Conservation (phyloP, 2,329 filamentous ascomycete genomes). For the Calonectria hawksworthii region DNA sequence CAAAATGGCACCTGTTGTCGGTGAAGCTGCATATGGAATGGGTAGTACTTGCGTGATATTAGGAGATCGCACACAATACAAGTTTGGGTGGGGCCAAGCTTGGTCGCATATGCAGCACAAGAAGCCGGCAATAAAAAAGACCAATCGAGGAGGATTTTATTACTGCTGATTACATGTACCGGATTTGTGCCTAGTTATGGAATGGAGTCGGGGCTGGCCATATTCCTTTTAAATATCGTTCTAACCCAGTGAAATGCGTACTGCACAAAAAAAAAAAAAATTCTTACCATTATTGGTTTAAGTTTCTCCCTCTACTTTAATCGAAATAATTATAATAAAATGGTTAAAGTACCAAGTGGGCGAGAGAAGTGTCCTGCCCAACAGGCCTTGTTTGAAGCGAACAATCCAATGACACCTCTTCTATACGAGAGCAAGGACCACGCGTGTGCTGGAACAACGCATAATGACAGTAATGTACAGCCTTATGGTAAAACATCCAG, state of each 20-base stretch:
- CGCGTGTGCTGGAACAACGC: not conserved
- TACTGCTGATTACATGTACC: not conserved
- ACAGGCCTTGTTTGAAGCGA: not conserved
- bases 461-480: not conserved
- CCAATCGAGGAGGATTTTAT: not conserved
- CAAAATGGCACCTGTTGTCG: not conserved
- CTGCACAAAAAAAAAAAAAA: no score
- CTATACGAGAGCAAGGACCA: not conserved
- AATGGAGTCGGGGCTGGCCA: no score
- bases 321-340: not conserved
- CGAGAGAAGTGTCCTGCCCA: not conserved
- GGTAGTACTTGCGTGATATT: slow-evolving; percentile 11
- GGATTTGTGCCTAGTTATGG: not conserved
- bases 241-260: not conserved
- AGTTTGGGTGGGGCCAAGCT: not conserved
- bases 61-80: not conserved
- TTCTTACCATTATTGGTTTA: not conserved
- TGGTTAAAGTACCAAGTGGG: not conserved
- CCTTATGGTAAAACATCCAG: no score
- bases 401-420: no score
- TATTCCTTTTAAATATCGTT: no score
- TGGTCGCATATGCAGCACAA: not conserved
- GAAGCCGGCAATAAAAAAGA: not conserved
- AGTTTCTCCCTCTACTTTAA: not conserved
- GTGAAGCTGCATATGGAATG: not conserved